Evolutionary conservation across 441 rosid species (phyloP).

Genomic region (Aleurites moluccanus): DNA sequence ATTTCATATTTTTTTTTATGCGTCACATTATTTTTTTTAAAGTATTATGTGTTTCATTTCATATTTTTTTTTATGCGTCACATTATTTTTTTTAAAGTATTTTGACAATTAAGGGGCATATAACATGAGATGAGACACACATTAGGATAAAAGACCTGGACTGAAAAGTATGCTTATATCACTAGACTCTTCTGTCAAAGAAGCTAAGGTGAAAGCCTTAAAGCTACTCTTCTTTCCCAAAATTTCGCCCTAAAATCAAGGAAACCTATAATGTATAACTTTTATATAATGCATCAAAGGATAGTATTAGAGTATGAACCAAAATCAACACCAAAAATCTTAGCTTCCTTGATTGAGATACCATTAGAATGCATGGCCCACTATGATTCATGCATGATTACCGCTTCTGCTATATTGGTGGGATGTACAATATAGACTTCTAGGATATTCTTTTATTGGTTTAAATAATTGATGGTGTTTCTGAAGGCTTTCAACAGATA

Average conservation of each 20-base stretch:
- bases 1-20: no score
- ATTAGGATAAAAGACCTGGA: no score
- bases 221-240: neutral
- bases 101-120: no score
- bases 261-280: neutral
- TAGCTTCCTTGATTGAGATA: conserved; percentile 4
- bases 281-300: neutral
- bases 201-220: neutral
- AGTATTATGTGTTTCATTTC: no score
- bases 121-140: no score
- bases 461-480: conserved; percentile 7
- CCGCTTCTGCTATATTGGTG: neutral
- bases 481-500: neutral
- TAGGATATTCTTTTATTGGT: conserved; percentile 6
- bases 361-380: conserved; percentile 23
- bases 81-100: no score
- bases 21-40: no score
- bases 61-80: no score
- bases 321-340: neutral
- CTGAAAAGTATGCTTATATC: no score
- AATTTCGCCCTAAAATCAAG: conserved; percentile 5
- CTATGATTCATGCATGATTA: conserved; percentile 6
- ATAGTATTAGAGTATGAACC: neutral
- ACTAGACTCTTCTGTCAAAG: neutral
- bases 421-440: conserved; percentile 19